Conservation (phyloP, 176 grass and related monocot species). For the bread wheat (Triticum aestivum) region IWGSC_CS_RefSeq_v2.1 NC_057798.1:798958299-798958798, state of each 20-base stretch:
- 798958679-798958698: background rate
- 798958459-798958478: background rate
- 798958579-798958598: background rate
- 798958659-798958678: background rate
- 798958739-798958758: background rate
- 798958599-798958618: background rate
- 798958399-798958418: background rate
- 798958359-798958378: background rate
- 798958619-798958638: background rate
- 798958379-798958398: background rate
- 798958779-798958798: accelerated
- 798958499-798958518: background rate
- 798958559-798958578: background rate
- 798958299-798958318: background rate
- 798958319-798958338: background rate
- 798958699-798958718: background rate
- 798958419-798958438: background rate
- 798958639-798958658: background rate
- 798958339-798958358: background rate
- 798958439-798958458: background rate
- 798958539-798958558: background rate
- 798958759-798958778: background rate
- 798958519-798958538: background rate
- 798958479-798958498: background rate
- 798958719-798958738: background rate